Conservation (phyloP, 2,329 filamentous ascomycete species). For the Chaetomium globosum region DNA sequence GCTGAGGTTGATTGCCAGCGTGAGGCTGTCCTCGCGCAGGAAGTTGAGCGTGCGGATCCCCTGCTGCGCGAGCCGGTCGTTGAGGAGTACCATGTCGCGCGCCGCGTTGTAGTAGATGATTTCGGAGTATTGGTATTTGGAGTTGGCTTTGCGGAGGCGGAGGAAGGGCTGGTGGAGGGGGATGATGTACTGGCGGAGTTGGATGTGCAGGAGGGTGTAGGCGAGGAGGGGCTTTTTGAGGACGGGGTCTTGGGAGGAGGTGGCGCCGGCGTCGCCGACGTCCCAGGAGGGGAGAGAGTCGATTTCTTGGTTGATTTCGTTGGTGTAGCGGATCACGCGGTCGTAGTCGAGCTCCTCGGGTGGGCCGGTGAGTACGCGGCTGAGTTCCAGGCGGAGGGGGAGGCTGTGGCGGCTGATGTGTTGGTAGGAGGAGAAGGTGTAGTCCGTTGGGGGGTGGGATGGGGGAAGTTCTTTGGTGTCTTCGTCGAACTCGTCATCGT, state of each 20-base stretch:
- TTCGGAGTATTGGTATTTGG: conserved; percentile 64
- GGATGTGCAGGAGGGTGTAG: conserved; percentile 62
- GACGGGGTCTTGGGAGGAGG: conserved; percentile 28
- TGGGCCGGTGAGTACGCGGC: conserved; percentile 58
- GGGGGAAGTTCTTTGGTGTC: conserved; percentile 54
- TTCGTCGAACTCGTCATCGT: conserved; percentile 61
- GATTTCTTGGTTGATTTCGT: conserved; percentile 63
- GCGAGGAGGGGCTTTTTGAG: conserved; percentile 60
- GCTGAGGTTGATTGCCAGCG: conserved; percentile 63
- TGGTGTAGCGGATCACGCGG: conserved; percentile 63
- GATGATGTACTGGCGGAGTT: conserved; percentile 64
- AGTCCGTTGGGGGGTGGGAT: conserved; percentile 55
- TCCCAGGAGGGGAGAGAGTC: conserved; percentile 63
- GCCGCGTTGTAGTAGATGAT: conserved; percentile 66
- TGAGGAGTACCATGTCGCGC: conserved; percentile 63
- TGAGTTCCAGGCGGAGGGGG: conserved; percentile 59
- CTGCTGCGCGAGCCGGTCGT: conserved; percentile 62
- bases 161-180: conserved; percentile 64
- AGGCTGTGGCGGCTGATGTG: conserved; percentile 60
- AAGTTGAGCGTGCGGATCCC: conserved; percentile 63
- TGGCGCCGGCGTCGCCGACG: conserved; percentile 34
- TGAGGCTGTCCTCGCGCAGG: conserved; percentile 61
- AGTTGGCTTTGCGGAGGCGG: conserved; percentile 61
- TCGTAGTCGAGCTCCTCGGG: conserved; percentile 62
- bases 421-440: conserved; percentile 63